Conservation (phyloP, 2,329 filamentous ascomycete genomes). For the Colletotrichum orchidophilum region DNA sequence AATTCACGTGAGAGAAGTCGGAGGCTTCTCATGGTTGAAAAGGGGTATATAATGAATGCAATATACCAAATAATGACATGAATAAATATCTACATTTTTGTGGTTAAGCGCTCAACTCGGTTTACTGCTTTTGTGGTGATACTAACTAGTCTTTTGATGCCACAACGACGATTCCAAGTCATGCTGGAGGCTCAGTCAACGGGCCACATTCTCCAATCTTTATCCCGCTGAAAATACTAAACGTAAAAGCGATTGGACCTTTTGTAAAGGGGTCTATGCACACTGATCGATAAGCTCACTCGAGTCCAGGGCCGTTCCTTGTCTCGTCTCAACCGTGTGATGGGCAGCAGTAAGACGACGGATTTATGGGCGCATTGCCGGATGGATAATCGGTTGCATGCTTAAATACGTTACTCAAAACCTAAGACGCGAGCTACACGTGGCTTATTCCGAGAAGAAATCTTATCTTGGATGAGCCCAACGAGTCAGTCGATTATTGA, state of each 20-base stretch:
- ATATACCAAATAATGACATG: conserved; percentile 26
- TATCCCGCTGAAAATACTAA: background rate
- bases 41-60: conserved; percentile 30
- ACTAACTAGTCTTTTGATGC: background rate
- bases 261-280: background rate
- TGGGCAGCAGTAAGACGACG: too few species aligned
- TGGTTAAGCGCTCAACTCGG: background rate
- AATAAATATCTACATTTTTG: background rate
- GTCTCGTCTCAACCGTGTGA: background rate
- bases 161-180: background rate
- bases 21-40: background rate
- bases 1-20: background rate
- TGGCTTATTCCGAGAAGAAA: background rate
- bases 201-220: background rate
- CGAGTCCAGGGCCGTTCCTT: background rate
- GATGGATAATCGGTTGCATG: background rate
- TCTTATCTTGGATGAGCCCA: background rate
- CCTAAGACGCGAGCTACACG: background rate
- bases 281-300: background rate
- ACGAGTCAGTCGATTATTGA: too few species aligned
- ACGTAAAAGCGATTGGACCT: too few species aligned
- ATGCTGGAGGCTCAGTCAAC: background rate
- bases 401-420: background rate
- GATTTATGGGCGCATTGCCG: background rate
- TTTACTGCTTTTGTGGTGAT: background rate